Conservation (phyloP, 2,329 filamentous ascomycete species). For the Pyrenophora tritici-repentis region DNA sequence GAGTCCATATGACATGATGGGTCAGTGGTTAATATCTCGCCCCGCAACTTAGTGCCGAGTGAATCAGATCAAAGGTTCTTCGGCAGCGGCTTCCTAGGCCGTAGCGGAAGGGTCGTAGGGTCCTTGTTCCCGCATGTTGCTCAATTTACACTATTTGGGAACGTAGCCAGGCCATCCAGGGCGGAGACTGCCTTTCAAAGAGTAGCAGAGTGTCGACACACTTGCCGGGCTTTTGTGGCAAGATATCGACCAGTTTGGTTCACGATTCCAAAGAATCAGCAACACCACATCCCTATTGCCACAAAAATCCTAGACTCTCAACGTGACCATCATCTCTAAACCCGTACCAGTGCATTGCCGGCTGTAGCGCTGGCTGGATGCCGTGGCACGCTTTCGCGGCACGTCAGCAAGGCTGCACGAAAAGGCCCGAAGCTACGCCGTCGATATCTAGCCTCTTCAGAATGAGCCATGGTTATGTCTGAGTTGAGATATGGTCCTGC, state of each 20-base stretch:
- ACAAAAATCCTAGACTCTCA: neutral
- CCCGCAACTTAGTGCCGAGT: too few relatives aligned
- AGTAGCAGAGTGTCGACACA: neutral
- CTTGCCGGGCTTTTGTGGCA: neutral
- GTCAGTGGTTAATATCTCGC: too few relatives aligned
- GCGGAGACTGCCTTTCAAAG: neutral
- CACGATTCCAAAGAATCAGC: conserved; percentile 1
- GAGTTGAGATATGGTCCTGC: neutral
- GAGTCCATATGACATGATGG: too few relatives aligned
- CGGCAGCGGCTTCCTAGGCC: neutral
- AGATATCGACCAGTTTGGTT: neutral
- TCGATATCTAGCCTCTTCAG: neutral
- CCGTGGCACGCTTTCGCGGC: neutral
- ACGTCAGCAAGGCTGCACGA: conserved; percentile 1
- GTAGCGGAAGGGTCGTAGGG: neutral
- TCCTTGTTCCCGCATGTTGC: neutral
- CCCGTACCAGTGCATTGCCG: neutral
- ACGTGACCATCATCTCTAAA: neutral
- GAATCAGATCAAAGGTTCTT: too few relatives aligned
- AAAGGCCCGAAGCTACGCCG: conserved; percentile 5
- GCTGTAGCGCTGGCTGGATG: neutral
- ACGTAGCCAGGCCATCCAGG: neutral
- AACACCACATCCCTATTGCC: neutral
- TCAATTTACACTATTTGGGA: neutral
- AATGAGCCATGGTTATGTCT: neutral